Base-by-base conservation (phyloP, 805 yeast species). In the Torulaspora franciscae region DNA sequence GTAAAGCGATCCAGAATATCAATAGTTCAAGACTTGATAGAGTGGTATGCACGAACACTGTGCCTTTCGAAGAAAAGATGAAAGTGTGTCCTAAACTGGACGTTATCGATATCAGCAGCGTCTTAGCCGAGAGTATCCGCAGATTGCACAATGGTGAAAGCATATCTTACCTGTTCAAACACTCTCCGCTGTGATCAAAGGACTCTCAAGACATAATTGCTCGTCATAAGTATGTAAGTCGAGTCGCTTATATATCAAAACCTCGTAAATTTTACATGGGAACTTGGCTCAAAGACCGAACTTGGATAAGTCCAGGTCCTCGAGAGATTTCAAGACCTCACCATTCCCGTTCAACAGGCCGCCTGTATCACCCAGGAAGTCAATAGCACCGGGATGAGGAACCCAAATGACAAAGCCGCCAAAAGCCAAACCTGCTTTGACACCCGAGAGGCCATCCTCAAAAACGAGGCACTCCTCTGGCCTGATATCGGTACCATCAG, bases 391-490 rank as follows among this genome's bases (percentile, higher is more conserved):
- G 22, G 74, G 73, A 64, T 91, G 91, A 7, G 99, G 98, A 10
- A 90, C 84, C 99, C 98, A 93, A 38, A 91, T 75, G n/a, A 91
- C 96, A 43, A 73, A 74, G 10, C 87, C 85, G 8, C 89, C 90
- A 28, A 96, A 88, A 13, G 85, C 81, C 45, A 75, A 76, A 10
- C 95, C 99, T 3, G 96, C 83, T 13, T 70, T 59, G 17, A 91
- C 91, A 2, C 99, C 99, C 0, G 96, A 90, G 35, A 89, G 71
- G 2, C 96, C 98, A 66, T 93, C 99, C 70, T 93, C 99, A 65
- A 93, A 93, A 1, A 93, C 84, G 26, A 93, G 64, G 57, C 95
- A 85, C 57, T 93, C 96, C 26, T 79, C 80, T 3, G 91, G 84
- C 43, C 62, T 57, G 48, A 91, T 83, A 2, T 65, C 56, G 1